Evolutionary conservation across 768 basidiomycete species (phyloP), one percentile per base, ranked within the genome.

Genomic region (Xerocomus spinulosus): DNA sequence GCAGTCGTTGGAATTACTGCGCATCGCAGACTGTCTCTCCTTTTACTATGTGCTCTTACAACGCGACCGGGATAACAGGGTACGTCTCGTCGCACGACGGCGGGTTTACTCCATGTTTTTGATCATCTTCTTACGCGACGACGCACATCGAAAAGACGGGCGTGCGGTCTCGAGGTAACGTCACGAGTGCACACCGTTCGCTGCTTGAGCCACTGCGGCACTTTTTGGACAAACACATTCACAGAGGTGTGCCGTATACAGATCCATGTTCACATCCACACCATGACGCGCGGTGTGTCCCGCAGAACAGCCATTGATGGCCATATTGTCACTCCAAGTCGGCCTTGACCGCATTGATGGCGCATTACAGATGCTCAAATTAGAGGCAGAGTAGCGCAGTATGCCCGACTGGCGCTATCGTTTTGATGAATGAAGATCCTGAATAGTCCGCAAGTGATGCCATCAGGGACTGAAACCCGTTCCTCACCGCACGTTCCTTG

Each of bases 21-120:
- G 87, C 34, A 68, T 91, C 20, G 73, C 77, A 0, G 85, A 88
- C 51, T 81, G 77, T 51, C 67, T 91, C 5, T 78, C 79, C 15
- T 73, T 89, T 42, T 85, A 83, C 58, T 88, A 84, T 53, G 72
- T 84, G 28, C 68, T 88, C 15, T 57, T 87, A 8, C 63, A 69
- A 37, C 68, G 85, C 52, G 87, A 91, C 60, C 58, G 52, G 9
- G 52, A 64, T 5, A 90, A 89, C 58, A 61, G 62, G 59, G 87
- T 86, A 41, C 3, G 69, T 44, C 36, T 3, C 26, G 10, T 18
- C 9, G 7, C 33, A 18, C 17, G 13, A 20, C 21, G 24, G 28
- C n/a, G n/a, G n/a, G n/a, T n/a, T n/a, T n/a, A n/a, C n/a, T n/a
- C n/a, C n/a, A n/a, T n/a, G n/a, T n/a, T n/a, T 44, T 13, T 18